Evolutionary conservation across 352 stramenopile species (phyloP), one percentile per base, ranked within the genome.

Genomic region (Globisporangium cylindrosporum): DNA sequence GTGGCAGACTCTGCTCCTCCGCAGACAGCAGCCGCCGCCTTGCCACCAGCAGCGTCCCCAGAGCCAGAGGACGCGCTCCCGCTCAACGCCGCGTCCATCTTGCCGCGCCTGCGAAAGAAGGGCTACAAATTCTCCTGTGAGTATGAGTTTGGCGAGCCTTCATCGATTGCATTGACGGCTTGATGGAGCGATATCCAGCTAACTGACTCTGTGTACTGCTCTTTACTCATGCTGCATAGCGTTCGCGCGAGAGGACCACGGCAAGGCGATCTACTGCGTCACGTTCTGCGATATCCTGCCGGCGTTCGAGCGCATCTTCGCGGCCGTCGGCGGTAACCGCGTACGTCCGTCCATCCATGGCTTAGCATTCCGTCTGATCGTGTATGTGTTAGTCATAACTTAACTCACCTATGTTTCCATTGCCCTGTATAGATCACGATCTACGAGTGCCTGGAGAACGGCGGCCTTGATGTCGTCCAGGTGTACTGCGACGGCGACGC

Each of bases 401-500:
- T 20, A 57, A 14, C 66, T 24, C 6, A 48, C 15, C 15, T 12
- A 55, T 15, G 20, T 12, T 29, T 55, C 4, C 48, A 55, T 29
- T 55, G 22, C 25, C 14, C 27, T 32, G 15, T 57, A 10, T 55
- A 92, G 86, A 71, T 92, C 61, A 92, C 86, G 10, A 72, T 93
- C 15, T 93, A 93, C 66, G 85, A 93, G 57, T 93, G 85, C 56
- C 67, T 92, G 4, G 81, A 90, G 55, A 89, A 89, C 49, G 86
- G 86, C 10, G 80, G 79, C 2, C 70, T 93, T n/a, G 83, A 90
- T 65, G 81, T 93, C 38, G 81, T 92, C 24, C 86, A 93, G 60
- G 86, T 93, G 27, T 93, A 91, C 67, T 84, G 79, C 27, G 86
- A 93, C 32, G 85, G 82, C n/a, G 85, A 93, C 67, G 70, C 79